Percentiles rank a stretch among this genome's conserved stretches.
These are phyloP conservation scores for slime mould (Dictyostelium discoideum) DNA, from an alignment of 78 protist genomes.

Conservation along the genomic window dicty_2.7 NC_007090.3:3180001-3180500, in stretches of 20 bases:
- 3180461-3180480: neutral
- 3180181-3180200: conserved; percentile 89
- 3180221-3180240: conserved; percentile 96
- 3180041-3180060: conserved; percentile 91
- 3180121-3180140: conserved; percentile 66
- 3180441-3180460: neutral
- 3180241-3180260: conserved; percentile 79
- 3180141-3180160: conserved; percentile 96
- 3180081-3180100: conserved; percentile 92
- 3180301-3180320: neutral
- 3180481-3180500: neutral
- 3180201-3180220: conserved; percentile 86
- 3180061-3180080: conserved; percentile 82
- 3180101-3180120: conserved; percentile 93
- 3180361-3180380: neutral
- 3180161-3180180: conserved; percentile 90
- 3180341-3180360: conserved; percentile 31
- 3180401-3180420: too few relatives aligned
- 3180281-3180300: neutral
- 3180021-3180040: conserved; percentile 92
- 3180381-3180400: too few relatives aligned
- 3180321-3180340: neutral
- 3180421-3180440: neutral
- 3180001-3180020: conserved; percentile 87
- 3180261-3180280: neutral